A percentile compares a stretch with the other conserved stretches of the same genome.
Evolutionary conservation across 352 stramenopile species (phyloP).

Genomic region (Phytophthora pisi): DNA sequence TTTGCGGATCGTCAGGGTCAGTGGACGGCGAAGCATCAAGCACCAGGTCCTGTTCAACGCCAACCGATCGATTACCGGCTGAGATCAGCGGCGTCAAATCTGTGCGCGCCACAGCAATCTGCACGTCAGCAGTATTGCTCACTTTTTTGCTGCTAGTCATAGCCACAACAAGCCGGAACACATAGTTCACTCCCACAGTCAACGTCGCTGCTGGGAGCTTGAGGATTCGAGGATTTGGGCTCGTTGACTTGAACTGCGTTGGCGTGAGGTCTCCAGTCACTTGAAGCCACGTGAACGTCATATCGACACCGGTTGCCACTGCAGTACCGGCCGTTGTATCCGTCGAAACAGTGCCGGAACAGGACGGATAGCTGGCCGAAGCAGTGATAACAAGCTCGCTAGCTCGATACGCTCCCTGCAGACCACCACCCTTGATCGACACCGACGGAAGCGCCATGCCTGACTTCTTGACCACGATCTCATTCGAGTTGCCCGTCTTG

Average conservation of each 20-base stretch:
- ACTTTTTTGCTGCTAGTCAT: conserved; percentile 54
- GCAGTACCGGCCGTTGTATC: conserved; percentile 19
- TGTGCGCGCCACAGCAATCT: conserved; percentile 49
- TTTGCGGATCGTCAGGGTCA: conserved; percentile 54
- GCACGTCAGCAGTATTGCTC: conserved; percentile 57
- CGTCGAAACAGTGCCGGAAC: conserved; percentile 25
- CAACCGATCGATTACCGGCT: conserved; percentile 55
- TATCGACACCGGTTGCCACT: conserved; percentile 36
- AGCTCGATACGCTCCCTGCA: conserved; percentile 46
- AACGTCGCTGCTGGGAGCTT: conserved; percentile 55
- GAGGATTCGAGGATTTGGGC: conserved; percentile 56
- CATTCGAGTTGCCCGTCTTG: conserved; percentile 46
- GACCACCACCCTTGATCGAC: conserved; percentile 50
- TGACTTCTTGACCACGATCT: conserved; percentile 53
- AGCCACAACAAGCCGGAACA: conserved; percentile 59
- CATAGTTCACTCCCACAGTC: conserved; percentile 59
- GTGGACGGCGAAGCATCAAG: conserved; percentile 56
- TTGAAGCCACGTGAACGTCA: conserved; percentile 66
- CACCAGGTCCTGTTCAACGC: conserved; percentile 54
- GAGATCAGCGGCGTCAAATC: conserved; percentile 44
- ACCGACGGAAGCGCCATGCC: conserved; percentile 58
- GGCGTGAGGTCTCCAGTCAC: conserved; percentile 44
- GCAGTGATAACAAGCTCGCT: conserved; percentile 52
- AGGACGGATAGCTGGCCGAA: conserved; percentile 51
- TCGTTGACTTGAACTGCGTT: conserved; percentile 55